Conservation (phyloP, 2,329 filamentous ascomycete species). For the Pseudogymnoascus destructans region DNA sequence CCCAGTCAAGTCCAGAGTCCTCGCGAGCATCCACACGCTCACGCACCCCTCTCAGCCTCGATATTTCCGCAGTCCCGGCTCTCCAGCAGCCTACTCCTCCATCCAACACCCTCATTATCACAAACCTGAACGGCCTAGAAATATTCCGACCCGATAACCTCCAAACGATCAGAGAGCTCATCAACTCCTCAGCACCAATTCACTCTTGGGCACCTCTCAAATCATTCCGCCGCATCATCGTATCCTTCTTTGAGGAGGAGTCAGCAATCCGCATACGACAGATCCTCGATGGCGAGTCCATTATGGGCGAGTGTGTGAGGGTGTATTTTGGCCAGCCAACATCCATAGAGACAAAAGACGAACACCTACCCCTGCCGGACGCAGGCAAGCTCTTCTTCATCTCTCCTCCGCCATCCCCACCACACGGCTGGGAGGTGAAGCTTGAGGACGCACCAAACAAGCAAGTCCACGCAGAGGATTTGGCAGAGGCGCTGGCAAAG, state of each 20-base stretch:
- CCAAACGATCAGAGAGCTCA: slow-evolving; percentile 57
- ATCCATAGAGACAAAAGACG: slow-evolving; percentile 38
- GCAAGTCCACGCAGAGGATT: slow-evolving; percentile 54
- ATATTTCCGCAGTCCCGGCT: slow-evolving; percentile 59
- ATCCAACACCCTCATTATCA: slow-evolving; percentile 75
- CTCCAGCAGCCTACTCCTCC: slow-evolving; percentile 59
- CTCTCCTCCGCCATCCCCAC: slow-evolving; percentile 53
- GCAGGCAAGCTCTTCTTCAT: slow-evolving; percentile 63
- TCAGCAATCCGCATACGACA: slow-evolving; percentile 58
- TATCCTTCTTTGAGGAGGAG: slow-evolving; percentile 60
- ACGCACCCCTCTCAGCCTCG: slow-evolving; percentile 48
- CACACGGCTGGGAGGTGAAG: slow-evolving; percentile 55
- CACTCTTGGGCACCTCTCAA: slow-evolving; percentile 71
- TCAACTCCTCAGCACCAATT: slow-evolving; percentile 55
- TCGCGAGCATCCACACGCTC: slow-evolving; percentile 11
- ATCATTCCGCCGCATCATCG: slow-evolving; percentile 69
- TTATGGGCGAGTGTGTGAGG: slow-evolving; percentile 56
- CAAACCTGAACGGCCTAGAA: slow-evolving; percentile 59
- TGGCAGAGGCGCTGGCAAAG: slow-evolving; percentile 52
- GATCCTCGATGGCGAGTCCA: slow-evolving; percentile 59
- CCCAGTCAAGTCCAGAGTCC: neutral
- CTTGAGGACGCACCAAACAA: slow-evolving; percentile 59
- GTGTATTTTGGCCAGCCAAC: slow-evolving; percentile 58
- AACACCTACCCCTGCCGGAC: slow-evolving; percentile 52
- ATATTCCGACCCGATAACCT: slow-evolving; percentile 66